Percentiles rank a stretch among this genome's conserved stretches.
These are phyloP conservation scores for sunflower (Helianthus annuus) DNA, from an alignment of 129 eudicot species.

Conservation along the genomic window DNA sequence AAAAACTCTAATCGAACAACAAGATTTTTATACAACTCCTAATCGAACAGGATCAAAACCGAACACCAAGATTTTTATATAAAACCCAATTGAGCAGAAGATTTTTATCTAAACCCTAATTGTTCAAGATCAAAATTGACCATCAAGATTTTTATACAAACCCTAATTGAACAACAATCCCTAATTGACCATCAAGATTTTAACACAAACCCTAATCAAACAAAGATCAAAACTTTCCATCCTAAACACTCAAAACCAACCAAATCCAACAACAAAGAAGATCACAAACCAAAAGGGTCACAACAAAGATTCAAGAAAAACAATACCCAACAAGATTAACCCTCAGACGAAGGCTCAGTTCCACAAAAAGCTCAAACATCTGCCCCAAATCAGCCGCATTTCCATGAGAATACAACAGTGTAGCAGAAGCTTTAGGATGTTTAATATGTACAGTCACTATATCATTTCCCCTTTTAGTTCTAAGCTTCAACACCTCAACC, in stretches of 20 bases:
- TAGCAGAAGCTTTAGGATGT: slow-evolving; percentile 77
- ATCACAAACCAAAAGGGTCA: background rate
- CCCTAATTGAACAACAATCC: background rate
- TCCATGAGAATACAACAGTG: slow-evolving; percentile 90
- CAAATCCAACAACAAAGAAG: background rate
- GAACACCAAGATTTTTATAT: no score
- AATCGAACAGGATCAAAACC: background rate
- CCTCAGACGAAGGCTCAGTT: slow-evolving; percentile 81
- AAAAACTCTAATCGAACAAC: slow-evolving; percentile 13
- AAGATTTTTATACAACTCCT: background rate
- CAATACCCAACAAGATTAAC: slow-evolving; percentile 86
- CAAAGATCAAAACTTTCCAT: slow-evolving; percentile 2
- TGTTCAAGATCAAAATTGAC: no score
- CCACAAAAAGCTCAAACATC: slow-evolving; percentile 92
- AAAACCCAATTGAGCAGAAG: no score
- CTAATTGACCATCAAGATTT: slow-evolving; percentile 8
- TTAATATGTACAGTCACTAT: slow-evolving; percentile 71
- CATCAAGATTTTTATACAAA: no score
- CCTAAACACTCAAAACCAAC: background rate
- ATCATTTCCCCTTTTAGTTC: slow-evolving; percentile 79
- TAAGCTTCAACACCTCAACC: slow-evolving; percentile 70
- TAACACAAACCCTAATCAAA: background rate
- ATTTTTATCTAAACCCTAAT: no score
- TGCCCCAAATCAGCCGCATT: slow-evolving; percentile 99
- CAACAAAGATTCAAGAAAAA: slow-evolving; percentile 17